Evolutionary conservation across 345 rosid genomes (phyloP), one percentile per base, ranked within the genome.

Genomic region (Bruguiera gymnorhiza): DNA sequence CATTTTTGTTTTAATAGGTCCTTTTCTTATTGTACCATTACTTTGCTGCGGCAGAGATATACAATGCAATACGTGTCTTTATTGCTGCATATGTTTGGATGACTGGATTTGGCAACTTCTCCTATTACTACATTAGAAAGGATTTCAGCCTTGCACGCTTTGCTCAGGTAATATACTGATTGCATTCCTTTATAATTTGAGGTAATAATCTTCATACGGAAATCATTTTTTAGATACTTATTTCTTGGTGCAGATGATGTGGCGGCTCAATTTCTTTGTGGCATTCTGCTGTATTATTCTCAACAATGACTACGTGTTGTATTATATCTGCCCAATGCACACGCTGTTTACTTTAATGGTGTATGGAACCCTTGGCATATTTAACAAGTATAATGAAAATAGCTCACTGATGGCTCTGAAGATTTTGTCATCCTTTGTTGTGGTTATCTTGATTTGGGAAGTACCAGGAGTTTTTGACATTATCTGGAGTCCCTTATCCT

Each of bases 61-160:
- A 94, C 87, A 94, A 92, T 23, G 97, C 98, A 20, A 91, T 94
- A 67, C 97, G 98, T 62, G 67, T 94, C 74, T 89, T 94, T 73
- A 94, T 94, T 69, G 98, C 98, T 70, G 97, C 98, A 57, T 94
- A 94, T 81, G 98, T 94, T 54, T 94, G 97, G 97, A 87, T 94
- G 96, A 94, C 98, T 67, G 98, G 98, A 73, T 94, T 92, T 73
- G 97, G 97, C 59, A 95, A 95, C 82, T 95, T 95, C 79, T 90
- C 99, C 16, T 95, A 88, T 70, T 95, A 95, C 86, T 92, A 95
- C 75, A 82, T 90, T 68, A 87, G 96, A 82, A 95, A 95, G 82
- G 99, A 95, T 83, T 95, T 92, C 78, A 90, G 97, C 71, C 43
- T 92, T 62, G 94, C 93, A 63, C 96, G 99, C 60, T 95, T 95